These are phyloP conservation scores for Limnomonas spitsbergensis DNA, from an alignment of 139 green algal species.

Conservation along the genomic window DNA sequence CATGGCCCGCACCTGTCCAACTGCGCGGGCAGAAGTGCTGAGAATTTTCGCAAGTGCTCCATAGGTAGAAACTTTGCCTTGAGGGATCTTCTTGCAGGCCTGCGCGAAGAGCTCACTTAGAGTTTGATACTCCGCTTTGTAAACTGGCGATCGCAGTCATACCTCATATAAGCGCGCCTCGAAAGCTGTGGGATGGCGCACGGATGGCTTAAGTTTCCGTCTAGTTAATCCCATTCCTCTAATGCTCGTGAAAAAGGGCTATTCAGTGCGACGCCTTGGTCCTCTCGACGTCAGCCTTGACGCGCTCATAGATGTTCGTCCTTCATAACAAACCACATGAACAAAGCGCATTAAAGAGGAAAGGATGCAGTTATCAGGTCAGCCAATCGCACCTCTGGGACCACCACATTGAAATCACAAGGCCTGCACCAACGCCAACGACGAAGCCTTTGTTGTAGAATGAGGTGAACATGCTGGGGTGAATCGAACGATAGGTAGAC, in stretches of 20 bases:
- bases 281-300: slow-evolving; percentile 30
- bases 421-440: slow-evolving; percentile 23
- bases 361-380: neutral
- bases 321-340: slow-evolving; percentile 5
- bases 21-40: slow-evolving; percentile 52
- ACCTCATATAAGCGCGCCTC: slow-evolving; percentile 56
- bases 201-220: neutral
- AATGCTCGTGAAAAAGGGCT: neutral
- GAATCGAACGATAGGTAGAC: too few relatives aligned
- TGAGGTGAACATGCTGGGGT: slow-evolving; percentile 16
- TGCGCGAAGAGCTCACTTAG: slow-evolving; percentile 9
- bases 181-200: slow-evolving; percentile 40
- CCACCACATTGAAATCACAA: slow-evolving; percentile 20
- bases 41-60: slow-evolving; percentile 58
- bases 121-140: neutral
- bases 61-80: slow-evolving; percentile 72
- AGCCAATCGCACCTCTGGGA: neutral
- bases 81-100: slow-evolving; percentile 60
- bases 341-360: neutral
- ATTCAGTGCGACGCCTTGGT: slow-evolving; percentile 7
- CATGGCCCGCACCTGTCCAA: slow-evolving; percentile 54
- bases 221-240: neutral
- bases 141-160: neutral
- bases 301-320: slow-evolving; percentile 37
- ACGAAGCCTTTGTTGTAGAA: slow-evolving; percentile 33